These are phyloP conservation scores for Aspergillus sp. DNA, from an alignment of 2,329 filamentous ascomycete genomes.

Conservation along the genomic window DNA sequence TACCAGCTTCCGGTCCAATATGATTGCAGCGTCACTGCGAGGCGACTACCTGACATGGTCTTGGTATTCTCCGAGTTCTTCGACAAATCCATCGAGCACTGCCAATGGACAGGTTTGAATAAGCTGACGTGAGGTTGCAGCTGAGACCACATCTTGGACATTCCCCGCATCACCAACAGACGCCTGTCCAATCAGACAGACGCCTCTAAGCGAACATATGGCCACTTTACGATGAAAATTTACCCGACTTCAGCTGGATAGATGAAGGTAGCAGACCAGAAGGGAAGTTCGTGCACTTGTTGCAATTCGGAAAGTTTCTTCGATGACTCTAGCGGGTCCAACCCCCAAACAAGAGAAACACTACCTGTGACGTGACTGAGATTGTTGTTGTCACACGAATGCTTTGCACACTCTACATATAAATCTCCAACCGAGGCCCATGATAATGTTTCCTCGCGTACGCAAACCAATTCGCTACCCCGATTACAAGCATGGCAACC, in stretches of 20 bases:
- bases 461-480: conserved; percentile 20
- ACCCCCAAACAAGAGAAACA: neutral
- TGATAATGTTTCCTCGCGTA: conserved; percentile 22
- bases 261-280: too few relatives aligned
- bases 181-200: neutral
- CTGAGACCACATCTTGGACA: neutral
- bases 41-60: neutral
- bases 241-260: too few relatives aligned
- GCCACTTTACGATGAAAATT: neutral
- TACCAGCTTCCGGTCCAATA: neutral
- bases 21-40: neutral
- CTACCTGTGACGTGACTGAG: too few relatives aligned
- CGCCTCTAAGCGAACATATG: neutral
- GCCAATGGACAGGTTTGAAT: neutral
- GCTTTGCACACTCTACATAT: neutral
- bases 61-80: too few relatives aligned
- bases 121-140: neutral
- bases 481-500: conserved; percentile 20
- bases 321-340: neutral
- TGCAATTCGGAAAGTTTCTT: neutral
- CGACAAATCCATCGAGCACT: too few relatives aligned
- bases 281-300: neutral
- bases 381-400: neutral
- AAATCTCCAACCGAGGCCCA: conserved; percentile 21
- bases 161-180: neutral